Percentiles rank a stretch among this genome's conserved stretches.
These are phyloP conservation scores for Leucocoprinus leucothites DNA, from an alignment of 768 basidiomycete genomes.

Conservation along the genomic window DNA sequence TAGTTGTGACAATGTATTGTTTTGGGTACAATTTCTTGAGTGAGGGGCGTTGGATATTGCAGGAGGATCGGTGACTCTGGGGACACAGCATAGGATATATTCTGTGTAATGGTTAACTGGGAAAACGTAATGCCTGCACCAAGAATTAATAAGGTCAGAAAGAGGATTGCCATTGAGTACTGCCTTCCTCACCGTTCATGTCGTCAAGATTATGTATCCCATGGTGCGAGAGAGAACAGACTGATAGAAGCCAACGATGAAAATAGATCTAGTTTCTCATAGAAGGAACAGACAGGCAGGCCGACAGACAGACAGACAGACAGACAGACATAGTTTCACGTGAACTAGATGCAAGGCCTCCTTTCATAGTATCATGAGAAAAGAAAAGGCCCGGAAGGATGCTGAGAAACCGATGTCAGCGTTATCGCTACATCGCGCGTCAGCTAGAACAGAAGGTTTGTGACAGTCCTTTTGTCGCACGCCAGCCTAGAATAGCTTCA, in stretches of 20 bases:
- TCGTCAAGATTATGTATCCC: not conserved
- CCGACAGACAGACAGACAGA: too few species aligned
- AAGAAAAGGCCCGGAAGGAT: not conserved
- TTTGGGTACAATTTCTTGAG: slow-evolving; percentile 45
- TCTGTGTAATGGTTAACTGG: slow-evolving; percentile 8
- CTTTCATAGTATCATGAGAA: not conserved
- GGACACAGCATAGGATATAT: slow-evolving; percentile 19
- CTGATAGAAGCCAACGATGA: not conserved
- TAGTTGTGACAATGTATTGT: slow-evolving; percentile 53
- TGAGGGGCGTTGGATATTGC: slow-evolving; percentile 44
- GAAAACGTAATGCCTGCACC: not conserved
- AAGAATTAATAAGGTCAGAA: not conserved
- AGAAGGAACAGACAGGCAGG: too few species aligned
- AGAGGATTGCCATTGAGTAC: not conserved
- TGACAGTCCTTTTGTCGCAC: not conserved
- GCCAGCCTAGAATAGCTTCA: not conserved
- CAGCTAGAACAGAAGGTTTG: not conserved
- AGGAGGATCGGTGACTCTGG: slow-evolving; percentile 37
- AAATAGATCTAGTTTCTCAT: not conserved
- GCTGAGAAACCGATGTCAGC: not conserved
- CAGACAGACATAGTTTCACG: not conserved
- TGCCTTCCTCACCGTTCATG: not conserved
- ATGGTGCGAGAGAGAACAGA: not conserved
- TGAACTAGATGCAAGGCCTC: not conserved
- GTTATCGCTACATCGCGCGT: not conserved